Conservation (phyloP, 495 filamentous ascomycete genomes). For the Amniculicola lignicola region DNA sequence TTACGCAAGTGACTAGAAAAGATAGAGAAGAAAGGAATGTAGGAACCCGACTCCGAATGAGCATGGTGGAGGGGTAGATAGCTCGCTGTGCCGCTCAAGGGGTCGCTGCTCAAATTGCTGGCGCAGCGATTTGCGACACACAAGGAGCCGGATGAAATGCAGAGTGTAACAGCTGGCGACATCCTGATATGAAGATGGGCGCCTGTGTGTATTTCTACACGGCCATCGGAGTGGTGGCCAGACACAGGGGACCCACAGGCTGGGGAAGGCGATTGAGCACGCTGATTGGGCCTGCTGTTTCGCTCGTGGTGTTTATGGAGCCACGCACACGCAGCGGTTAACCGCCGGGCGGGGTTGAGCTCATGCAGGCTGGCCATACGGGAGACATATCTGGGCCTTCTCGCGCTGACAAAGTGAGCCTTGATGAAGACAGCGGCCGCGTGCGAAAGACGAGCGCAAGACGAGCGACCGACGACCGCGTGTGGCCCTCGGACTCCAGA, state of each 20-base stretch:
- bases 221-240: conserved; percentile 1
- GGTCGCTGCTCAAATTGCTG: conserved; percentile 16
- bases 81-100: conserved; percentile 6
- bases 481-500: neutral
- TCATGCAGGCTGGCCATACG: conserved; percentile 8
- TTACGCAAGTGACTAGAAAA: neutral
- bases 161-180: conserved; percentile 28
- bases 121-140: conserved; percentile 25
- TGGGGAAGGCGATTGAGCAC: conserved; percentile 5
- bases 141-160: conserved; percentile 26
- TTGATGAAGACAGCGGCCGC: too few species aligned
- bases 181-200: conserved; percentile 27
- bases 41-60: conserved; percentile 21
- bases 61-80: conserved; percentile 15
- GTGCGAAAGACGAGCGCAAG: too few species aligned
- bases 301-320: conserved; percentile 5
- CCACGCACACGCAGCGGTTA: conserved; percentile 13
- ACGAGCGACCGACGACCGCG: neutral
- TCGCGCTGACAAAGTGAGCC: neutral
- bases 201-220: conserved; percentile 30
- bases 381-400: neutral
- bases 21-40: conserved; percentile 8
- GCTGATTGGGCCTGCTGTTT: conserved; percentile 31
- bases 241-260: conserved; percentile 7
- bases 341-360: conserved; percentile 15